Base-by-base conservation (phyloP, 176 grass and related monocot genomes). In the Eleusine coracana region DNA sequence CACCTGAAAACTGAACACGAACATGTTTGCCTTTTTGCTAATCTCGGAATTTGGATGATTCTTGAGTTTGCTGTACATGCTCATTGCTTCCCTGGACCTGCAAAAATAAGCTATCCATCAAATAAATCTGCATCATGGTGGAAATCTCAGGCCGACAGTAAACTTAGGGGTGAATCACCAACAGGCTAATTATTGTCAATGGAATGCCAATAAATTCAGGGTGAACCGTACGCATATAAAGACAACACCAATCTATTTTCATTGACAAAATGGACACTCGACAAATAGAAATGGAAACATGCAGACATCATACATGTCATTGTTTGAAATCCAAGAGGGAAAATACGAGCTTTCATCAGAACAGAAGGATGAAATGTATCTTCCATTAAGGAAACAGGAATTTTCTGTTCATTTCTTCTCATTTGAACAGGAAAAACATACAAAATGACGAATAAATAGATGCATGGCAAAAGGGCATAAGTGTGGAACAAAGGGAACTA, bases 1-100 rank as follows among this genome's bases (percentile, higher is more conserved):
- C 7, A 95, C 95, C 95, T 98, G 89, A 63, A 98, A 98, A 79
- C 88, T 95, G 80, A 88, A 95, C 46, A 83, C 42, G 39, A 95
- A 98, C 73, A 95, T 86, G 58, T 84, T 98, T 61, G 92, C 92
- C 66, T 87, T 95, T 67, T 89, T 95, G 73, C 87, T 91, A 25
- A 98, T 86, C 74, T 91, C 89, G 23, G 48, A 62, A 68, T 93
- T 93, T 34, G 90, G 90, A 82, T 98, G 92, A 66, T 92, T 90
- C 39, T 93, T 87, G 2, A 98, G 92, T 74, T 91, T 98, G 83
- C 94, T 92, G 58, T 93, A 91, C 96, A 91, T 93, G 72, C 77
- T 71, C 88, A 88, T 93, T 67, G 96, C 92, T 91, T 95, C 92
- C 79, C 87, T 91, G 45, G 92, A 86, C 87, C 90, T 98, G 78